A percentile compares a stretch with the other conserved stretches of the same genome.
phyloP scores from a whole-genome alignment of 345 rosid genomes.

The Acer saccharum region DNA sequence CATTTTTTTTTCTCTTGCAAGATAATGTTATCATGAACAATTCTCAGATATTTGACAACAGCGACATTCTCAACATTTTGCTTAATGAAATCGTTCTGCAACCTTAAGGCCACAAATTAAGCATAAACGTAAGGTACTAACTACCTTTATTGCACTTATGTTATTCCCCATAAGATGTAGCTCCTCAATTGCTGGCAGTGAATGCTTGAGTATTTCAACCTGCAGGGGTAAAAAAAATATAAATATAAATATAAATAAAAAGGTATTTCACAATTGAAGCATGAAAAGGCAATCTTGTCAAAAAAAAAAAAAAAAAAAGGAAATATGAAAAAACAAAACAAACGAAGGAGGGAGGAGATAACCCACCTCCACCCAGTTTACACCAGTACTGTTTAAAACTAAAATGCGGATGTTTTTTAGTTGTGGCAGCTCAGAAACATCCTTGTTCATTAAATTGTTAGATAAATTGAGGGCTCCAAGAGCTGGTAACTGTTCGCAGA shows the following conservation, averaged over 20 bases:
- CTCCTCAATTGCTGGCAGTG: constrained; percentile 79
- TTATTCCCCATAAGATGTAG: constrained; percentile 88
- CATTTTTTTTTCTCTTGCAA: not conserved
- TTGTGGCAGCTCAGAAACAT: constrained; percentile 45
- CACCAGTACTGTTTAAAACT: constrained; percentile 72
- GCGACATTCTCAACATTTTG: not conserved
- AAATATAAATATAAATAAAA: not conserved
- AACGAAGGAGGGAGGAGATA: not conserved
- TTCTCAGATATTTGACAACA: not conserved
- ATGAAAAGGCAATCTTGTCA: too few relatives aligned
- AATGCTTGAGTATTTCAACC: constrained; percentile 71
- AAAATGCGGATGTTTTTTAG: constrained; percentile 60
- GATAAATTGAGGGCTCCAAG: constrained; percentile 75
- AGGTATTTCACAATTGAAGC: constrained; percentile 9
- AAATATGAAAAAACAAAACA: not conserved
- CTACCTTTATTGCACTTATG: constrained; percentile 59
- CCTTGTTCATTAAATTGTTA: constrained; percentile 55
- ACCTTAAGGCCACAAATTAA: constrained; percentile 11
- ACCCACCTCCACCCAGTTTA: constrained; percentile 75
- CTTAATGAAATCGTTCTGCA: not conserved
- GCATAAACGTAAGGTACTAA: constrained; percentile 3
- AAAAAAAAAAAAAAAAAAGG: not conserved
- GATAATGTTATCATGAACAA: not conserved
- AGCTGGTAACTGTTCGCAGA: constrained; percentile 69
- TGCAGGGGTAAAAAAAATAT: constrained; percentile 25